Evolutionary conservation across 140 eudicot species (phyloP).

Genomic region (Anethum foeniculum): DNA sequence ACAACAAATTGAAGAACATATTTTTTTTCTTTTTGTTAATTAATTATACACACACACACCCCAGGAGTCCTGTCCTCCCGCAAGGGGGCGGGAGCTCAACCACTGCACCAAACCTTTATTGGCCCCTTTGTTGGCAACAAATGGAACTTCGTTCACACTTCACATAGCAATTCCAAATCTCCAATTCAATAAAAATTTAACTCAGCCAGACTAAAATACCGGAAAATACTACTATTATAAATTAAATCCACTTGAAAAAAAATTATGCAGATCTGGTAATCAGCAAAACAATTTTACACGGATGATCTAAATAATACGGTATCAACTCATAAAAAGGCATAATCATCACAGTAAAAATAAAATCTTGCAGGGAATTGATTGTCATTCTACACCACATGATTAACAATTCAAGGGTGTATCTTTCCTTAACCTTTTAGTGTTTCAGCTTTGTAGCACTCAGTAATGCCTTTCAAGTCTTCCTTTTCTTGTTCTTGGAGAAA

Average conservation of each 20-base stretch:
- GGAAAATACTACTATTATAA: background rate
- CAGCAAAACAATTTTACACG: background rate
- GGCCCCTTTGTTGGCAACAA: too few species aligned
- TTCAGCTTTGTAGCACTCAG: background rate
- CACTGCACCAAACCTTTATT: too few species aligned
- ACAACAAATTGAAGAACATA: too few species aligned
- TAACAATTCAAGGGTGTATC: background rate
- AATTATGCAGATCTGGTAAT: background rate
- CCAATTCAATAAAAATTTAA: background rate
- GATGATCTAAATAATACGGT: background rate
- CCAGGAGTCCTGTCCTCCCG: too few species aligned
- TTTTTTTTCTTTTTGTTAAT: too few species aligned
- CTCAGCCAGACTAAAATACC: background rate
- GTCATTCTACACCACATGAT: background rate
- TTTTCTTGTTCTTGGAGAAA: slow-evolving; percentile 44
- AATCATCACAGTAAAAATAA: background rate
- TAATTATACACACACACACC: too few species aligned
- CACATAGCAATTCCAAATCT: background rate
- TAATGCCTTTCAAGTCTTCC: slow-evolving; percentile 31
- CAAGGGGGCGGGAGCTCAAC: too few species aligned
- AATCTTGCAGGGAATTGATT: background rate
- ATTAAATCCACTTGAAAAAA: background rate
- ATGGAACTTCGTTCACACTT: background rate
- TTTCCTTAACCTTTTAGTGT: background rate
- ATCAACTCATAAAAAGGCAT: background rate